phyloP scores from a whole-genome alignment of 2,329 filamentous ascomycete genomes.

The Amauroascus verrucosus region DNA sequence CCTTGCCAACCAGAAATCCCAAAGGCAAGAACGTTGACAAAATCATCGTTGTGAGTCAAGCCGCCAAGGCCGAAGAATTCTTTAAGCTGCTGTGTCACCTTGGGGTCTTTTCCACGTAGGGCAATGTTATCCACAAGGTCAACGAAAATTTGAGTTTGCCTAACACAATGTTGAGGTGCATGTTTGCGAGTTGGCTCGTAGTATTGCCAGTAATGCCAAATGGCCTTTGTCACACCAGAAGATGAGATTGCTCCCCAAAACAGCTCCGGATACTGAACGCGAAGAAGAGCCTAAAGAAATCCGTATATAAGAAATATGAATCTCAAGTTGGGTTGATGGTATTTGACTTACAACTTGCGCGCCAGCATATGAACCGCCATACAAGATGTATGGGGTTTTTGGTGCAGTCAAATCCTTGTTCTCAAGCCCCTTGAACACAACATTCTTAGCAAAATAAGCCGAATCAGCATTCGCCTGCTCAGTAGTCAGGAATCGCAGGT shows the following conservation, averaged over 20 bases:
- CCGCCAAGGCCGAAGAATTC: constrained; percentile 40
- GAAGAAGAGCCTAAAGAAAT: constrained; percentile 51
- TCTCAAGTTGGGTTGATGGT: too few relatives aligned
- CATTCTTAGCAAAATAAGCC: constrained; percentile 66
- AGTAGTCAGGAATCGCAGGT: constrained; percentile 69
- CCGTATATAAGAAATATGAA: not conserved
- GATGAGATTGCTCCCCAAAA: constrained; percentile 73
- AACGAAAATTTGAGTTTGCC: constrained; percentile 51
- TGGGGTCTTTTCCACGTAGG: constrained; percentile 38
- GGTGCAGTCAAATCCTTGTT: constrained; percentile 55
- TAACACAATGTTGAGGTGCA: constrained; percentile 53
- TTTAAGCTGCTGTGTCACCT: constrained; percentile 42
- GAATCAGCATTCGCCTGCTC: constrained; percentile 74
- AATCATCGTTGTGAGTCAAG: constrained; percentile 42
- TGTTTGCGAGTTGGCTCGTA: constrained; percentile 49
- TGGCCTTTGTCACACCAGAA: constrained; percentile 66
- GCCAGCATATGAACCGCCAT: constrained; percentile 77
- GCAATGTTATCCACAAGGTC: constrained; percentile 52
- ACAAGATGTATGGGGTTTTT: constrained; percentile 61
- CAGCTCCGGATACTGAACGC: constrained; percentile 64
- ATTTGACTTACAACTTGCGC: constrained; percentile 46
- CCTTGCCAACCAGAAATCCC: constrained; percentile 46
- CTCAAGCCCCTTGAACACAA: constrained; percentile 60
- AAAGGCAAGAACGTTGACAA: constrained; percentile 39
- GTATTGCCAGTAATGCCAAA: constrained; percentile 64